Percentiles rank a stretch among this genome's conserved stretches.
Evolutionary conservation across 139 green algal genomes (phyloP).

Genomic region (Astrephomene gubernaculifera): DNA sequence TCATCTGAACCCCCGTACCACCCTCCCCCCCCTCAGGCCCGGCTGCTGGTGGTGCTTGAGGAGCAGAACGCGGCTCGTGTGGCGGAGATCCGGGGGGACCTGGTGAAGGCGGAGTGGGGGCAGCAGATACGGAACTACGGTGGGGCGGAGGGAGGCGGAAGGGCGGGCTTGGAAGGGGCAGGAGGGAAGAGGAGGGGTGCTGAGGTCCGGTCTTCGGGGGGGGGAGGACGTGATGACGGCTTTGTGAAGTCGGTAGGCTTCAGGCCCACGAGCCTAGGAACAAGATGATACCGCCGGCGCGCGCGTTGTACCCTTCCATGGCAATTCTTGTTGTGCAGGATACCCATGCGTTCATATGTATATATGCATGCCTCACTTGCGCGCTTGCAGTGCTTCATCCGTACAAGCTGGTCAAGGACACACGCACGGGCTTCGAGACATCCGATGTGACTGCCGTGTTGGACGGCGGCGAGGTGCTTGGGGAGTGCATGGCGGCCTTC

Average conservation of each 20-base stretch:
- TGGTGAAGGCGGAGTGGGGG: conserved; percentile 95
- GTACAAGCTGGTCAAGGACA: conserved; percentile 97
- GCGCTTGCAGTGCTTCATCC: conserved; percentile 88
- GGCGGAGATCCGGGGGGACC: conserved; percentile 91
- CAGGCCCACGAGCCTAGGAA: no score
- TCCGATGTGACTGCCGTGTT: conserved; percentile 76
- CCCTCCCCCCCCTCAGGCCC: conserved; percentile 60
- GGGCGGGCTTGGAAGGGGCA: not conserved
- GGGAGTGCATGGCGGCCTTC: conserved; percentile 55
- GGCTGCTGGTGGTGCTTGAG: conserved; percentile 89
- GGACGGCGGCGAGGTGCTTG: conserved; percentile 84
- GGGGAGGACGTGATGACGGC: no score
- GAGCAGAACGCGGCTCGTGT: conserved; percentile 82
- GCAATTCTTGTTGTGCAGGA: no score
- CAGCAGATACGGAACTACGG: conserved; percentile 98
- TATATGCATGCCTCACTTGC: no score
- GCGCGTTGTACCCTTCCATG: no score
- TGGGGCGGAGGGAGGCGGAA: not conserved
- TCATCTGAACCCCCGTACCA: no score
- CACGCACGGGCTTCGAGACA: conserved; percentile 83
- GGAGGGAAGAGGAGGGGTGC: not conserved
- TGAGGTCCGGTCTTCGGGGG: not conserved
- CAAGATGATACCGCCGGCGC: no score
- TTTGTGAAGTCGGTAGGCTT: no score
- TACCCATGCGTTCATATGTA: no score